These are phyloP conservation scores for Fusarium heterosporum DNA, from an alignment of 2,329 filamentous ascomycete genomes.

Conservation along the genomic window DNA sequence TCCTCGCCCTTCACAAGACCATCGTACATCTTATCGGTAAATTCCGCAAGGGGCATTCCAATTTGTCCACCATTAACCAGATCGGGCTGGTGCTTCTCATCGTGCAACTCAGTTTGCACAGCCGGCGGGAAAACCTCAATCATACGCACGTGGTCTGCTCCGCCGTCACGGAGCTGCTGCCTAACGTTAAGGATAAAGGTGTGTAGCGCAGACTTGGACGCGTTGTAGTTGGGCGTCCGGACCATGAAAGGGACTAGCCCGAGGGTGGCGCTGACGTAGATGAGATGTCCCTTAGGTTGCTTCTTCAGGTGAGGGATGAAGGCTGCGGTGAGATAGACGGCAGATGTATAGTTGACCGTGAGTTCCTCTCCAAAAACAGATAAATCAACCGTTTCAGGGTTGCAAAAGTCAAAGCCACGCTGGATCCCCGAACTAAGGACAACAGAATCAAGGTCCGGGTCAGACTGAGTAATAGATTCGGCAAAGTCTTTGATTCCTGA, in stretches of 20 bases:
- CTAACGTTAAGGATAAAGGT: slow-evolving; percentile 43
- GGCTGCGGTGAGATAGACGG: slow-evolving; percentile 45
- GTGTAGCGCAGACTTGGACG: slow-evolving; percentile 46
- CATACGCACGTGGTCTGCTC: slow-evolving; percentile 28
- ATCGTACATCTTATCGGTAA: slow-evolving; percentile 54
- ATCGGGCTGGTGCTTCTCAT: slow-evolving; percentile 45
- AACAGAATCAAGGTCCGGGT: slow-evolving; percentile 57
- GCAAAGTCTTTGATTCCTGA: slow-evolving; percentile 47
- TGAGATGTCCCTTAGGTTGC: slow-evolving; percentile 26
- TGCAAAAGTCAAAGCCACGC: slow-evolving; percentile 51
- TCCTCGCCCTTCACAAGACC: slow-evolving; percentile 40
- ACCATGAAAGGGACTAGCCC: slow-evolving; percentile 39
- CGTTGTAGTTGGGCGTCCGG: slow-evolving; percentile 47
- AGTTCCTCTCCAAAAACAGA: slow-evolving; percentile 45
- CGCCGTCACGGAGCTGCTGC: slow-evolving; percentile 36
- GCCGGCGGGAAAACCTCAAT: slow-evolving; percentile 49
- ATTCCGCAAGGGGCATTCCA: slow-evolving; percentile 56
- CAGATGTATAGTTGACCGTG: slow-evolving; percentile 46
- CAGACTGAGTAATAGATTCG: slow-evolving; percentile 13
- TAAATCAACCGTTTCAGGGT: slow-evolving; percentile 46
- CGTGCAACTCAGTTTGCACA: slow-evolving; percentile 48
- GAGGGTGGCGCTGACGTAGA: slow-evolving; percentile 45
- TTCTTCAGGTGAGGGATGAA: slow-evolving; percentile 46
- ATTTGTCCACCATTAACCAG: slow-evolving; percentile 46
- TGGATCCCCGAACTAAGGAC: slow-evolving; percentile 70